Conservation (phyloP, 2,329 filamentous ascomycete genomes). For the Cladosporium sp. region DNA sequence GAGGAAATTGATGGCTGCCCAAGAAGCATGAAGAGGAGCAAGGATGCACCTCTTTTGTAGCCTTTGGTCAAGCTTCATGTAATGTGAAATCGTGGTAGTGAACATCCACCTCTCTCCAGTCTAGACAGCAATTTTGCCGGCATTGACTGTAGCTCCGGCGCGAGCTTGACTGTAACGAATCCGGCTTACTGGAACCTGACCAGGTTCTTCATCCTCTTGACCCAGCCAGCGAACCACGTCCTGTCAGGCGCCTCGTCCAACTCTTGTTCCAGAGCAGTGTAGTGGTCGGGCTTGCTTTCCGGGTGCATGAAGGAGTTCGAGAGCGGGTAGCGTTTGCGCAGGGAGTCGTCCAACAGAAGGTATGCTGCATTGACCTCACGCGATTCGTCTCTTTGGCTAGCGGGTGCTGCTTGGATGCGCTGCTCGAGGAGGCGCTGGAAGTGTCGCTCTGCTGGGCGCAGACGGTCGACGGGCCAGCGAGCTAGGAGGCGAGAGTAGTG, state of each 20-base stretch:
- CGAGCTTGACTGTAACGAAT: not conserved
- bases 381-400: slow-evolving; percentile 38
- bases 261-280: slow-evolving; percentile 53
- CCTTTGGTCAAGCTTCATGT: not conserved
- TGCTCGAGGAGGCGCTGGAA: slow-evolving; percentile 47
- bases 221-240: slow-evolving; percentile 46
- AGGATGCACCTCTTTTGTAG: not conserved
- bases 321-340: slow-evolving; percentile 53
- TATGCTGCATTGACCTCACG: slow-evolving; percentile 59
- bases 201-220: slow-evolving; percentile 42
- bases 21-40: not conserved
- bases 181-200: slow-evolving; percentile 10
- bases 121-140: not conserved
- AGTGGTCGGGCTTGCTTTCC: slow-evolving; percentile 53
- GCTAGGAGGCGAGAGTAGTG: slow-evolving; percentile 53
- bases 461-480: slow-evolving; percentile 52
- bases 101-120: not conserved
- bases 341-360: slow-evolving; percentile 60
- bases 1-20: not conserved
- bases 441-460: slow-evolving; percentile 45
- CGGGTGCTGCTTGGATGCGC: slow-evolving; percentile 40
- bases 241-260: slow-evolving; percentile 55
- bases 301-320: slow-evolving; percentile 50
- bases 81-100: not conserved
- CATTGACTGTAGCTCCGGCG: not conserved